Evolutionary conservation across 2,329 filamentous ascomycete species (phyloP), one percentile per base, ranked within the genome.

Genomic region (Didymella segeticola): DNA sequence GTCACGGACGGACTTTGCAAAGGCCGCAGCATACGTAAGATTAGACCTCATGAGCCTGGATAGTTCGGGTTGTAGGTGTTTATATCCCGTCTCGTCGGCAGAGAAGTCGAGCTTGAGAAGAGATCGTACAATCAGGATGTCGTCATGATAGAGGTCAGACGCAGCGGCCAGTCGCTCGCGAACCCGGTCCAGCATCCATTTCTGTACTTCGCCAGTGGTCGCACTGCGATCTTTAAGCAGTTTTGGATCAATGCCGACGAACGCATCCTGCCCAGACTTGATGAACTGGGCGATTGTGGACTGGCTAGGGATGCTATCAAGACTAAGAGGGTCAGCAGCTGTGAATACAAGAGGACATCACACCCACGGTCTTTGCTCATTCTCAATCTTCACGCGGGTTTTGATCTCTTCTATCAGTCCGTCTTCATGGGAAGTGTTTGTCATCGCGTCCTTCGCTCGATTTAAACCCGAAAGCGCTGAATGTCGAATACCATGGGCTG

Each of bases 11-110:
- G 27, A 19, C 10, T 39, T 39, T 20, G 38, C 43, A 11, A 48
- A 45, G 4, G 33, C 34, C 14, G 43, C 39, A 14, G 26, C 38
- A 20, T 25, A 53, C 2, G 43, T 39, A 3, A 53, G 17, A 15
- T 53, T 53, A 6, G 45, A 48, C 9, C n/a, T 34, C 36, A 48
- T 53, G 8, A 48, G 39, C 15, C 51, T 53, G 14, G 22, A 34
- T 2, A 53, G 10, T 14, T 48, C 38, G 22, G 45, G 20, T 5
- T 37, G 34, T 8, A 53, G 19, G 19, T 11, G 25, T 6, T 43
- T 20, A 23, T 43, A 34, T 25, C 43, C 38, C 4, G 38, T 53
- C 14, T 27, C 33, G n/a, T 25, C 19, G 19, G 38, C 14, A 3
- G 31, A 22, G 22, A 43, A 42, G 20, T 53, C 43, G 31, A 53